A percentile compares a stretch with the other conserved stretches of the same genome.
Conservation (phyloP, 2,329 filamentous ascomycete species). For the Botrytis sinoallii region DNA sequence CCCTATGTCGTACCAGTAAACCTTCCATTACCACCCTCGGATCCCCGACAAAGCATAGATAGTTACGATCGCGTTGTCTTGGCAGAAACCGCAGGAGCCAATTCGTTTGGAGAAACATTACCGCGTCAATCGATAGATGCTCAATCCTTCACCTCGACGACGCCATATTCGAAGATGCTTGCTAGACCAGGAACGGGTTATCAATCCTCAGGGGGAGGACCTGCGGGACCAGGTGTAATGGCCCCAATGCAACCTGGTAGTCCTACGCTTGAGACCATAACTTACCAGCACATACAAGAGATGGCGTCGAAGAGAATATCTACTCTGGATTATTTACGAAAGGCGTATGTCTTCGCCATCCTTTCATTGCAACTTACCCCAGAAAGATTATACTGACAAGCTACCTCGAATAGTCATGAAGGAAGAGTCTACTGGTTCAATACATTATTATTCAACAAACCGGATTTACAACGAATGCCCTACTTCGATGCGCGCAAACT, state of each 20-base stretch:
- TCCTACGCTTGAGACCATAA: constrained; percentile 38
- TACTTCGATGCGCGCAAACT: constrained; percentile 84
- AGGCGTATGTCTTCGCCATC: constrained; percentile 63
- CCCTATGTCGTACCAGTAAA: constrained; percentile 21
- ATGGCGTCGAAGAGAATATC: constrained; percentile 89
- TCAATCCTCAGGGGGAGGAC: constrained; percentile 24
- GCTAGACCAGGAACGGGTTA: constrained; percentile 33
- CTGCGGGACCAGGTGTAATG: constrained; percentile 25
- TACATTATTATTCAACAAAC: constrained; percentile 84
- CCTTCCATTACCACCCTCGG: constrained; percentile 5
- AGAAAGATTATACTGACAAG: constrained; percentile 2
- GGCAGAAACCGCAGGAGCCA: constrained; percentile 23
- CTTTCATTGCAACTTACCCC: neutral
- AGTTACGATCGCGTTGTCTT: constrained; percentile 25
- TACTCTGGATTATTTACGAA: constrained; percentile 87
- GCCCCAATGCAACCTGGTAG: constrained; percentile 30
- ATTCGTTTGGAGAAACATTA: constrained; percentile 9
- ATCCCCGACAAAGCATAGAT: constrained; percentile 21
- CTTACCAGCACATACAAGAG: constrained; percentile 69
- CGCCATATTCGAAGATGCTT: constrained; percentile 36
- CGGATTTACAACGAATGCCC: constrained; percentile 75
- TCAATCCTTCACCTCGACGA: constrained; percentile 31
- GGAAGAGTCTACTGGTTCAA: constrained; percentile 98
- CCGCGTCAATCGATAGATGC: constrained; percentile 11
- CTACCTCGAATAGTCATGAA: constrained; percentile 65